These are phyloP conservation scores for Fusarium mexicanum DNA, from an alignment of 2,329 filamentous ascomycete genomes.

Conservation along the genomic window DNA sequence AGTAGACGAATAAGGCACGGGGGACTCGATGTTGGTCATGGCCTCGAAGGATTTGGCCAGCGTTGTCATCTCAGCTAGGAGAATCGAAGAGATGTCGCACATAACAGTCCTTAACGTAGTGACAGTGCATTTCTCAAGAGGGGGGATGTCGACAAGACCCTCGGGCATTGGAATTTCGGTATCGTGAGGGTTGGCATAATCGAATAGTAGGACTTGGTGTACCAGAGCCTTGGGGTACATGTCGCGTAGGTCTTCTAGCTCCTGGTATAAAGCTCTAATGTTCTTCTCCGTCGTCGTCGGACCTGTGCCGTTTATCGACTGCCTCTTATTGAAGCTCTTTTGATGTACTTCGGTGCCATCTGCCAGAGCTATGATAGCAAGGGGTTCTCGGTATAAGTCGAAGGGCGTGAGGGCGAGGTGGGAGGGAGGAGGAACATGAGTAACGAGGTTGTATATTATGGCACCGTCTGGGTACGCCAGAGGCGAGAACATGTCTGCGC, in stretches of 20 bases:
- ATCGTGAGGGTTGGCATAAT: conserved; percentile 65
- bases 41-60: conserved; percentile 78
- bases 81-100: conserved; percentile 78
- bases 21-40: conserved; percentile 80
- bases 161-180: conserved; percentile 67
- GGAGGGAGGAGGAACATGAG: conserved; percentile 80
- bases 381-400: conserved; percentile 86
- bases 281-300: conserved; percentile 65
- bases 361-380: conserved; percentile 84
- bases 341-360: conserved; percentile 78
- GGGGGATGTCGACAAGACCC: conserved; percentile 77
- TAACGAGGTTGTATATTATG: conserved; percentile 88
- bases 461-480: conserved; percentile 85
- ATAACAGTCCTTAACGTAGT: conserved; percentile 85
- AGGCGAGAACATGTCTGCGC: conserved; percentile 89
- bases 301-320: conserved; percentile 61
- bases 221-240: conserved; percentile 79
- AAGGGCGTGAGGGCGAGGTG: conserved; percentile 86
- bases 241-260: conserved; percentile 76
- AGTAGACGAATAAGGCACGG: conserved; percentile 60
- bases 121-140: conserved; percentile 71
- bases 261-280: conserved; percentile 68
- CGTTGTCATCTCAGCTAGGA: conserved; percentile 79
- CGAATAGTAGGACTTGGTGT: conserved; percentile 83
- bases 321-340: conserved; percentile 62